Evolutionary conservation across 805 yeast species (phyloP).

Genomic region (Wickerhamiella siamensis): DNA sequence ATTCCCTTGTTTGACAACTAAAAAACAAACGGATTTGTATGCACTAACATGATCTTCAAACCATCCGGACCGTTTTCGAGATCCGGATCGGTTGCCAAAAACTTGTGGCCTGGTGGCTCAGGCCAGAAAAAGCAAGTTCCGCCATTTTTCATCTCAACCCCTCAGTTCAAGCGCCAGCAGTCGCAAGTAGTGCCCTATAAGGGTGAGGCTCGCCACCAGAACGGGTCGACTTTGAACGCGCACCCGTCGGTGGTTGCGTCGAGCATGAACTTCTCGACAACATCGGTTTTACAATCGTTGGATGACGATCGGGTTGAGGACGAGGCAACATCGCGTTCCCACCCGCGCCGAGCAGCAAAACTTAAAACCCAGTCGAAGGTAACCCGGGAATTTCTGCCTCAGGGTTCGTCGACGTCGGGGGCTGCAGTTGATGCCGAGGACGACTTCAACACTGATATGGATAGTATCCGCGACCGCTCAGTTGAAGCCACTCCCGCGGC

Average conservation of each 20-base stretch:
- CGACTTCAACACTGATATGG: no score
- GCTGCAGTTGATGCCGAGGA: not conserved
- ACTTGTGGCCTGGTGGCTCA: constrained; percentile 23
- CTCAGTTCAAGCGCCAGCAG: constrained; percentile 28
- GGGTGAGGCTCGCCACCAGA: constrained; percentile 10
- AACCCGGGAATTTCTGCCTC: not conserved
- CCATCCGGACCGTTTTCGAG: constrained; percentile 26
- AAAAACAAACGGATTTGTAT: not conserved
- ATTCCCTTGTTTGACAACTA: no score
- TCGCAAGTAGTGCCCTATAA: constrained; percentile 20
- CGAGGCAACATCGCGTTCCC: not conserved
- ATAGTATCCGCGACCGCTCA: no score
- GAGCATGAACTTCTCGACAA: not conserved
- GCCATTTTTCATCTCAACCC: constrained; percentile 29
- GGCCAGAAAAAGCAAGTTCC: constrained; percentile 18
- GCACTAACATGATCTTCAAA: constrained; percentile 25
- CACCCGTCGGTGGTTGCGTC: constrained; percentile 2
- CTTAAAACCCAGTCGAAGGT: not conserved
- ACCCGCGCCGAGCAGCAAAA: not conserved
- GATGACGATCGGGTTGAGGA: constrained; percentile 8
- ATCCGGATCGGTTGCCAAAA: constrained; percentile 28
- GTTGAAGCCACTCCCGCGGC: not conserved
- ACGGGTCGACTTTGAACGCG: constrained; percentile 8
- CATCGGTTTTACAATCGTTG: not conserved
- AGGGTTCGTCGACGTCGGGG: not conserved